Evolutionary conservation across 108 stramenopile species (phyloP), one percentile per base, ranked within the genome.

Genomic region (Cafeteria roenbergensis): DNA sequence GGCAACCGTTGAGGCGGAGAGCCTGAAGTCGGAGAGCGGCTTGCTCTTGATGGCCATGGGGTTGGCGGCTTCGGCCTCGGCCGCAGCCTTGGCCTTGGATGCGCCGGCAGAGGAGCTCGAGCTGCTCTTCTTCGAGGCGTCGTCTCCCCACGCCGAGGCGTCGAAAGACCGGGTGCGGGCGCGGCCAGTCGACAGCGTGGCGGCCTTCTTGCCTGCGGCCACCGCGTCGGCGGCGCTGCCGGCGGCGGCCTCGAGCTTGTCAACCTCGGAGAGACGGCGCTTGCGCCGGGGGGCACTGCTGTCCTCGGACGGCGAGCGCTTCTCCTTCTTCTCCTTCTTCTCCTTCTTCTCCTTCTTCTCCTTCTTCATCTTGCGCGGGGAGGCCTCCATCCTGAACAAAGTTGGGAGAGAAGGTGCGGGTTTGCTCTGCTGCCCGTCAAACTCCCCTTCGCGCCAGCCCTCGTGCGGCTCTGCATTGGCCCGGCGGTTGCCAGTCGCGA

Each of bases 1-100:
- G 21, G 33, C 58, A 64, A 67, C 66, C 17, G 76, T 77, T 27
- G 53, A 22, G 34, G 66, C 66, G 52, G 65, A 70, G 70, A 79
- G 73, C 30, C 75, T 53, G 34, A 78, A 79, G 27, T 71, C 42
- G 55, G 63, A 22, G 30, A 48, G 27, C 6, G 67, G 60, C 12
- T 21, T 29, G 29, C 26, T 50, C 53, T 63, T 27, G 34, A 66
- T 59, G 24, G 35, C 20, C 24, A 29, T 31, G 28, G 57, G 22
- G 36, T 32, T 70, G 21, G 24, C 14, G n/a, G 24, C 55, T 21
- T 57, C 64, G 12, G 22, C 38, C 36, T 51, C 64, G 31, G 51
- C 64, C 37, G 31, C 42, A 24, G 34, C 1, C 42, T 17, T 38
- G 32, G 8, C 62, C 37, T 62, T 62, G 37, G 35, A 34, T n/a